These are phyloP conservation scores for Plasmodium malariae DNA, from an alignment of 169 alveolate species.

Conservation along the genomic window DNA sequence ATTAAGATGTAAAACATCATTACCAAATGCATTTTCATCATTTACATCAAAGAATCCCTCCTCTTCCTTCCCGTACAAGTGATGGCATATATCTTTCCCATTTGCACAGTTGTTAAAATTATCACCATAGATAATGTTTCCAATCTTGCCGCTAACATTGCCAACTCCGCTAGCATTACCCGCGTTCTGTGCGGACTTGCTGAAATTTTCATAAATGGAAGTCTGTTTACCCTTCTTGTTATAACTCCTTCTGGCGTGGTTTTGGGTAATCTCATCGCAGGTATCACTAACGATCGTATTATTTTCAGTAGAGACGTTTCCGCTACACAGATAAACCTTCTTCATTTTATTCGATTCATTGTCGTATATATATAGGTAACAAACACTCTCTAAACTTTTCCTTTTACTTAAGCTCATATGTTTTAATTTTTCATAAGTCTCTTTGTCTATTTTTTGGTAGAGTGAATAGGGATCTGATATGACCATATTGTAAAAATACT, in stretches of 20 bases:
- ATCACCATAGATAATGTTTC: not conserved
- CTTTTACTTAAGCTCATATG: constrained; percentile 17
- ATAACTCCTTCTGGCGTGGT: too few relatives aligned
- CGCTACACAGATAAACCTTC: constrained; percentile 35
- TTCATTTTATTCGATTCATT: constrained; percentile 33
- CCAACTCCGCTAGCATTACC: not conserved
- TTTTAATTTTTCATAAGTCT: constrained; percentile 30
- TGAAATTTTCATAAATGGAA: not conserved
- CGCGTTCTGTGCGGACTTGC: not conserved
- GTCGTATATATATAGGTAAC: constrained; percentile 42
- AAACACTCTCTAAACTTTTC: constrained; percentile 5
- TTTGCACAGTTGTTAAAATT: not conserved
- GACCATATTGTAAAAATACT: constrained; percentile 25
- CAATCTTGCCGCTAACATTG: not conserved
- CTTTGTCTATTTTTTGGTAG: constrained; percentile 45
- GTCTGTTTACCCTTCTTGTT: not conserved
- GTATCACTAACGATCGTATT: constrained; percentile 3
- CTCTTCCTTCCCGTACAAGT: not conserved
- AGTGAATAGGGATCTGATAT: constrained; percentile 36
- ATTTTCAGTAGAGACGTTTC: constrained; percentile 10
- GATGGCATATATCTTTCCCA: not conserved
- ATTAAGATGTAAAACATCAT: not conserved
- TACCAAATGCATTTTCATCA: not conserved
- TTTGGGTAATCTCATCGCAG: not conserved
- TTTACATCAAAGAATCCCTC: not conserved